Percentiles rank a stretch among this genome's conserved stretches.
phyloP scores from a whole-genome alignment of 306 rosid genomes.

The Aeschynomene evenia region DNA sequence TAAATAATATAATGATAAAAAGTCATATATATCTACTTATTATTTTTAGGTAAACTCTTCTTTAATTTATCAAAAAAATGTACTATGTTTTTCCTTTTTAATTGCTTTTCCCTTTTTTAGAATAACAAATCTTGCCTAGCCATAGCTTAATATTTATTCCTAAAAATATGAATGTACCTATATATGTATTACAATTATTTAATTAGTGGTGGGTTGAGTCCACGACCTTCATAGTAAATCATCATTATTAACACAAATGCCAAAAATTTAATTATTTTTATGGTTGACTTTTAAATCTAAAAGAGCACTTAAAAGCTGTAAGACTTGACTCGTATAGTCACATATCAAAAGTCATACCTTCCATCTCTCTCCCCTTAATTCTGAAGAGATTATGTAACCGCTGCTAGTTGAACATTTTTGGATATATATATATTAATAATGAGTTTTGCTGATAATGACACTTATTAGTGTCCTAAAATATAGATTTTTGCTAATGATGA shows the following conservation, averaged over 20 bases:
- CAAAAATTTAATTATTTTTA: background rate
- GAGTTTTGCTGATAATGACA: no score
- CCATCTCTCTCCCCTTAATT: slow-evolving; percentile 15
- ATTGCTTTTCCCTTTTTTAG: no score
- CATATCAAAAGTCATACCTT: slow-evolving; percentile 1
- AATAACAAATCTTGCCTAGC: no score
- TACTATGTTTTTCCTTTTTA: no score
- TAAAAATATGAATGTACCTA: background rate
- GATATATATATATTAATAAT: background rate
- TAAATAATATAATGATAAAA: no score
- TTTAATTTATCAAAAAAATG: no score
- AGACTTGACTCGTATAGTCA: slow-evolving; percentile 8
- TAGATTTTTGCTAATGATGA: no score
- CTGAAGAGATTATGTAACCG: slow-evolving; percentile 9
- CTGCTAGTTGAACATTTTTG: background rate
- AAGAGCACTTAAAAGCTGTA: background rate
- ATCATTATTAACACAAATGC: background rate
- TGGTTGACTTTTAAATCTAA: slow-evolving; percentile 28
- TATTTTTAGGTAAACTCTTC: no score
- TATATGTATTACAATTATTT: background rate
- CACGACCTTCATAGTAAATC: background rate
- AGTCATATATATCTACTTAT: no score
- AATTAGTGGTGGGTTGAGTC: background rate
- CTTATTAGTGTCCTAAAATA: no score
- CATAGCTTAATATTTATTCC: background rate